Percentiles rank a stretch among this genome's conserved stretches.
These are phyloP conservation scores for Tagetes erecta DNA, from an alignment of 129 eudicot species.

Conservation along the genomic window DNA sequence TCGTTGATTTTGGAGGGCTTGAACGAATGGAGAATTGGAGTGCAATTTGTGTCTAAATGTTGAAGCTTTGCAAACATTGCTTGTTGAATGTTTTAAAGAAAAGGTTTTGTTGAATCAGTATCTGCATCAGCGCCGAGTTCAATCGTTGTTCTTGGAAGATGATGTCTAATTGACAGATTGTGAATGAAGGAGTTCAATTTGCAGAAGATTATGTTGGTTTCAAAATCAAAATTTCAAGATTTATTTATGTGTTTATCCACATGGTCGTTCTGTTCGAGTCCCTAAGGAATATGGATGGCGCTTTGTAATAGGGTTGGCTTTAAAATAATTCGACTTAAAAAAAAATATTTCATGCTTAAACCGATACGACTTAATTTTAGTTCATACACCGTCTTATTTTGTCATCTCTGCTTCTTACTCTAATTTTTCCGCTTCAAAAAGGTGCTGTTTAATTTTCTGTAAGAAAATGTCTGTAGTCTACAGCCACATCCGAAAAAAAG, in stretches of 20 bases:
- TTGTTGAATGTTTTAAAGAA: not conserved
- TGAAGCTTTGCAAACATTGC: slow-evolving; percentile 56
- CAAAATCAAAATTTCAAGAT: not conserved
- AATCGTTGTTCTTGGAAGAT: not conserved
- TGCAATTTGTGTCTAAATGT: slow-evolving; percentile 34
- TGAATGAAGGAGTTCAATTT: not conserved
- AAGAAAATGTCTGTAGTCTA: no score
- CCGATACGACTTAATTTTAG: no score
- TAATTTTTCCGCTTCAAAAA: no score
- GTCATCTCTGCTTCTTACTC: no score
- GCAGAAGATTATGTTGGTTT: not conserved
- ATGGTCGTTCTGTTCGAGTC: not conserved
- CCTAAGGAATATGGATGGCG: not conserved
- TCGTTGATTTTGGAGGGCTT: not conserved
- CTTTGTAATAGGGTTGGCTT: no score
- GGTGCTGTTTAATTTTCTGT: no score
- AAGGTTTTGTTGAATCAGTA: slow-evolving; percentile 3
- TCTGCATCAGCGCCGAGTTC: slow-evolving; percentile 5
- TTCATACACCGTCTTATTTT: no score
- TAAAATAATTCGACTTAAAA: no score
- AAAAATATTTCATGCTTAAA: no score
- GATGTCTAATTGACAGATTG: not conserved
- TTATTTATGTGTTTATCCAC: not conserved
- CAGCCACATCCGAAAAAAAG: no score
- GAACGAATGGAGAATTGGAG: not conserved